Base-by-base conservation (phyloP, 108 stramenopile species). In the Nitzschia sp. region DNA sequence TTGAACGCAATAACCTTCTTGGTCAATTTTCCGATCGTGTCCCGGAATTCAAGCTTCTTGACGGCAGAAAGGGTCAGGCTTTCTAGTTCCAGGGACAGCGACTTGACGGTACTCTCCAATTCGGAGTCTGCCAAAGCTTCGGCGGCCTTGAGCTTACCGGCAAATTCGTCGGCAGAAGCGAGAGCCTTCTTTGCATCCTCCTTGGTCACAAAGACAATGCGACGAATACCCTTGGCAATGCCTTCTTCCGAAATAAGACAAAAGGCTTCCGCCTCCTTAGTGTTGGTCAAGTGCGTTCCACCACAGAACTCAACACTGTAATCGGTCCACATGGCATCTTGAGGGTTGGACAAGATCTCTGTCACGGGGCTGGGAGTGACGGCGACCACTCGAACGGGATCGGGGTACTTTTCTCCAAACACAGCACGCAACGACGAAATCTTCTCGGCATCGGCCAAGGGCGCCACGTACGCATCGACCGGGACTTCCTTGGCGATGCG, bases 271-370 rank as follows among this genome's bases (percentile, higher is more conserved):
- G 99, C 99, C 69, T 97, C 94, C 16, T 74, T 75, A 5, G 98
- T 99, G 74, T 98, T 99, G 65, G 78, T 84, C 54, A 99, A 68
- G 71, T 99, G 99, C 1, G 99, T 99, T 33, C 99, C 99, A 17
- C 99, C 99, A 73, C 99, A 99, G 73, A 99, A 97, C 78, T 99
- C 99, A 41, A 98, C 85, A 71, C 97, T 98, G 75, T 85, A 88
- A 30, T 89, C 80, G 29, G 71, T 76, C 99, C 99, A 99, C 31
- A 66, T 73, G 9, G 79, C 45, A 69, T 96, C 95, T 54, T 89
- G 84, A 15, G 99, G 98, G 52, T 98, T 88, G 32, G 78, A 80
- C 28, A 98, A 58, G 61, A 99, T 94, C 21, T 85, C 71, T 27
- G 81, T 65, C 56, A 99, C 82, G 15, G 85, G 66, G 59, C 69